Conservation (phyloP, 202 grass and related monocot genomes). For the Schoenoplectus triqueter region DNA sequence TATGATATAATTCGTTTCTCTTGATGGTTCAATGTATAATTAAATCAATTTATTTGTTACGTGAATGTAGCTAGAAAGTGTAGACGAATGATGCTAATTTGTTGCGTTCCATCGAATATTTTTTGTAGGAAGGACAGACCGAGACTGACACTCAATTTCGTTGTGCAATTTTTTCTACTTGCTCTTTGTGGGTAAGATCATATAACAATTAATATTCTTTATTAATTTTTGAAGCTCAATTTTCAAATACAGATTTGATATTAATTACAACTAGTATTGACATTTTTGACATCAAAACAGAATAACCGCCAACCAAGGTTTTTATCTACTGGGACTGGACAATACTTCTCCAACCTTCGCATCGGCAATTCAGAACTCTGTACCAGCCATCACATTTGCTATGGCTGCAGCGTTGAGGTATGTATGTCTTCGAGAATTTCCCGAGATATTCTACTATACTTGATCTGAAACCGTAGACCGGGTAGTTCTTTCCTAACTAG, state of each 20-base stretch:
- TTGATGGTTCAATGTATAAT: too few species aligned
- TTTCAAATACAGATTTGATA: not conserved
- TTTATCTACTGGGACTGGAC: constrained; percentile 92
- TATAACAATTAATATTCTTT: not conserved
- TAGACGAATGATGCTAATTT: constrained; percentile 12
- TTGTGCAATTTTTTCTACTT: constrained; percentile 93
- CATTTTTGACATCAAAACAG: constrained; percentile 40
- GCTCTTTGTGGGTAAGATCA: constrained; percentile 75
- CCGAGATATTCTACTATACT: not conserved
- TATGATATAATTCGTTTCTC: too few species aligned
- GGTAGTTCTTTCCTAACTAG: not conserved
- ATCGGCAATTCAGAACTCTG: constrained; percentile 97
- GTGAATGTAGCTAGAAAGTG: too few species aligned
- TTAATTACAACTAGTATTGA: not conserved
- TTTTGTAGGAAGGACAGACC: constrained; percentile 85
- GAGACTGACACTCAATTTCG: constrained; percentile 56
- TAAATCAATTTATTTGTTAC: too few species aligned
- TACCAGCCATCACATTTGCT: constrained; percentile 95
- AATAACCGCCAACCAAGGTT: constrained; percentile 93
- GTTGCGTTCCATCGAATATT: not conserved
- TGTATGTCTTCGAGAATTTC: not conserved
- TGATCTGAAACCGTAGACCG: too few species aligned
- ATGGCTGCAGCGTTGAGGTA: constrained; percentile 84
- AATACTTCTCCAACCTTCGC: constrained; percentile 95
- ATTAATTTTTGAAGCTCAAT: not conserved